Evolutionary conservation across 306 rosid species (phyloP).

Genomic region (Fagus crenata): DNA sequence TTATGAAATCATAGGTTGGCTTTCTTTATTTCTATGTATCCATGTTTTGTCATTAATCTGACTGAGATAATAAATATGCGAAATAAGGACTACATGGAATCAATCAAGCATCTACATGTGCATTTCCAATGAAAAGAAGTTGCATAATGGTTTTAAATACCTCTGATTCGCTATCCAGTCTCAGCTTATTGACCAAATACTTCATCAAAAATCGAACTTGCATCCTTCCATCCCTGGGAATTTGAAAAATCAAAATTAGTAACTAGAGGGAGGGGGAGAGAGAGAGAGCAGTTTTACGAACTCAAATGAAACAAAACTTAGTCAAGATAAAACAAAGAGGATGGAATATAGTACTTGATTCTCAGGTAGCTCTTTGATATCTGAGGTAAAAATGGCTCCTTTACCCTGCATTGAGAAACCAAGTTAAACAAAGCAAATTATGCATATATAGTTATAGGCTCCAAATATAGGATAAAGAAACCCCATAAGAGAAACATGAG

Average conservation of each 20-base stretch:
- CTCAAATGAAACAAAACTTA: background rate
- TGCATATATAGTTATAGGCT: background rate
- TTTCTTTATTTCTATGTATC: slow-evolving; percentile 19
- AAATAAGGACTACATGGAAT: slow-evolving; percentile 1
- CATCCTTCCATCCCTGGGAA: slow-evolving; percentile 84
- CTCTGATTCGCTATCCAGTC: slow-evolving; percentile 90
- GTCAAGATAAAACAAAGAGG: background rate
- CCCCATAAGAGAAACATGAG: background rate
- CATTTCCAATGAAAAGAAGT: background rate
- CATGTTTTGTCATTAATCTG: slow-evolving; percentile 22
- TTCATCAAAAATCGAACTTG: slow-evolving; percentile 84
- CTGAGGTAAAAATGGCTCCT: slow-evolving; percentile 85
- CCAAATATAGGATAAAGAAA: background rate
- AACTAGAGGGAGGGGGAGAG: background rate
- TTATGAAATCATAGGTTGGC: slow-evolving; percentile 30
- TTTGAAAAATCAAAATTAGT: background rate
- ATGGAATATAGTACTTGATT: slow-evolving; percentile 62
- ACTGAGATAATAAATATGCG: background rate
- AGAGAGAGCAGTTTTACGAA: slow-evolving; percentile 9
- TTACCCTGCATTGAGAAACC: slow-evolving; percentile 56
- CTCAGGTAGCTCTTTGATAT: slow-evolving; percentile 87
- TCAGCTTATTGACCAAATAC: slow-evolving; percentile 82
- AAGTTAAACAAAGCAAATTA: background rate
- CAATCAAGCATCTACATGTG: background rate
- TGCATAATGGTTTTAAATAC: slow-evolving; percentile 39